Conservation (phyloP, 176 grass and related monocot species). For the Lolium perenne region DNA sequence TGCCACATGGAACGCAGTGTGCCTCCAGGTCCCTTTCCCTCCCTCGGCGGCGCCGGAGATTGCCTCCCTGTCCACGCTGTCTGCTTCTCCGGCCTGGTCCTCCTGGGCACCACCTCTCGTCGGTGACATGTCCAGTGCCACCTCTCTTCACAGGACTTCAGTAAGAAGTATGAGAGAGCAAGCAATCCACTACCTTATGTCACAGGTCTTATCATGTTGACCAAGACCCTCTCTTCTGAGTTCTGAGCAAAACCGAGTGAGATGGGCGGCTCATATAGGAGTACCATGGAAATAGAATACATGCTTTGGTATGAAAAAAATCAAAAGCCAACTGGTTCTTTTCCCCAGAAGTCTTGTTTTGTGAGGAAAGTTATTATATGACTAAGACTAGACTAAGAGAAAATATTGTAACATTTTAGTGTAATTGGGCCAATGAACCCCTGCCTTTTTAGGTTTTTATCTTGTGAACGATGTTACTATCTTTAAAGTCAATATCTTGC, state of each 20-base stretch:
- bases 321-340: neutral
- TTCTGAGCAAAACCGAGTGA: neutral
- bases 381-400: neutral
- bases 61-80: neutral
- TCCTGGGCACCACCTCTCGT: slow-evolving; percentile 27
- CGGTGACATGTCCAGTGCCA: neutral
- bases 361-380: neutral
- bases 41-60: neutral
- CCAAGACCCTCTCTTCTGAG: neutral
- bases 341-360: neutral
- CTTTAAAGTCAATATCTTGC: too few species aligned
- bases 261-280: neutral
- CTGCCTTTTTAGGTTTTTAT: too few species aligned
- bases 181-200: neutral
- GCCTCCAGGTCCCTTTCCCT: slow-evolving; percentile 74
- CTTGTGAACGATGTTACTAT: too few species aligned
- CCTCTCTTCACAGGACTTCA: neutral
- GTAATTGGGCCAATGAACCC: neutral
- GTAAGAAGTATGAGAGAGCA: neutral
- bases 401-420: neutral
- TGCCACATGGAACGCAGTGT: slow-evolving; percentile 74
- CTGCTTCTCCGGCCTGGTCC: neutral
- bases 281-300: neutral
- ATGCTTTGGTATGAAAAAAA: neutral
- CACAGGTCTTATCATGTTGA: slow-evolving; percentile 21